These are phyloP conservation scores for Abrus pulchellus DNA, from an alignment of 306 rosid species.

Conservation along the genomic window DNA sequence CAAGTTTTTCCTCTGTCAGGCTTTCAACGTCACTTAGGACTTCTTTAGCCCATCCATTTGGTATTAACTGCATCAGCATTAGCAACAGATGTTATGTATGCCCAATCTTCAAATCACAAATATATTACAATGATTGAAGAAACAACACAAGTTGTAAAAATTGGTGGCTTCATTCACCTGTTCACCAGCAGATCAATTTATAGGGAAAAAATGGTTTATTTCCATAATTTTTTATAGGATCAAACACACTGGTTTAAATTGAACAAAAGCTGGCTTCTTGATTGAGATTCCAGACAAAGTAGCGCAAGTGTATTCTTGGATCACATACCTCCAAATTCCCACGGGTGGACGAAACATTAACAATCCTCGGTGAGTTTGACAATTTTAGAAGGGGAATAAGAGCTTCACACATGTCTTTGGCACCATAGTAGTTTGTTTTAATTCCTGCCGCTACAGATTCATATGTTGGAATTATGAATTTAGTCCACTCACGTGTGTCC, in stretches of 20 bases:
- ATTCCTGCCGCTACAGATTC: conserved; percentile 52
- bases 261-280: too few relatives aligned
- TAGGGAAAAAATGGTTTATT: too few relatives aligned
- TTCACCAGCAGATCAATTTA: too few relatives aligned
- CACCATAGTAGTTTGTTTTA: conserved; percentile 63
- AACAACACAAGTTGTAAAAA: too few relatives aligned
- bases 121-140: too few relatives aligned
- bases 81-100: too few relatives aligned
- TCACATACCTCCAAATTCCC: conserved; percentile 53
- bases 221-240: too few relatives aligned
- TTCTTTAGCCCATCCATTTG: conserved; percentile 54
- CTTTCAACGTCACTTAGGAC: conserved; percentile 51
- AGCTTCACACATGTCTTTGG: conserved; percentile 52
- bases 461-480: conserved; percentile 32
- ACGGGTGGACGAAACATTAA: conserved; percentile 52
- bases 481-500: conserved; percentile 39
- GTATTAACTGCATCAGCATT: conserved; percentile 38
- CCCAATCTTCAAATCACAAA: too few relatives aligned
- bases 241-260: too few relatives aligned
- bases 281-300: too few relatives aligned
- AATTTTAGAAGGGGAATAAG: conserved; percentile 66
- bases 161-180: too few relatives aligned
- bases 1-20: conserved; percentile 57
- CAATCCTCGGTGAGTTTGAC: conserved; percentile 66
- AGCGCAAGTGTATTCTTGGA: too few relatives aligned